Conservation (phyloP, 169 alveolate species). For the Toxoplasma gondii region DNA sequence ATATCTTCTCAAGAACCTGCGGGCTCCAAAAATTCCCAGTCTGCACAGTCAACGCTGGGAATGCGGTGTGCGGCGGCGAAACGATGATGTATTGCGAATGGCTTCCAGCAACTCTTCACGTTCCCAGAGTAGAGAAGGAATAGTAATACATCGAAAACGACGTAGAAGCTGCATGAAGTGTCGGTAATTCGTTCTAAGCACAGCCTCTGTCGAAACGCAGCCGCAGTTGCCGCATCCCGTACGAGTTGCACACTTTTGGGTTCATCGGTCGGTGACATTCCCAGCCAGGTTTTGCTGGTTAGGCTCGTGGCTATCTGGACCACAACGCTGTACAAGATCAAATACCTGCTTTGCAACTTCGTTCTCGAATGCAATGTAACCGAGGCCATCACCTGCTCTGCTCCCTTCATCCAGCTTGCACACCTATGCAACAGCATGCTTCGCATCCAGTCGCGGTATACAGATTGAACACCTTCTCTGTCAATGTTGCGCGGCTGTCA, state of each 20-base stretch:
- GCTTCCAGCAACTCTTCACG: no score
- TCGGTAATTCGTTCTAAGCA: background rate
- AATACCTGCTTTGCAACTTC: conserved; percentile 16
- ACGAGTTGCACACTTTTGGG: no score
- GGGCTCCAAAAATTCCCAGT: background rate
- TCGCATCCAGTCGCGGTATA: background rate
- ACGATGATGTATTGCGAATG: no score
- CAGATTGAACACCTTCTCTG: background rate
- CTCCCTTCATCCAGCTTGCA: background rate
- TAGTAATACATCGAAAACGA: background rate
- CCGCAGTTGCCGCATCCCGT: no score
- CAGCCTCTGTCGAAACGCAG: background rate
- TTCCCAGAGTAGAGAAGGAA: no score
- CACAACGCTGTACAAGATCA: no score
- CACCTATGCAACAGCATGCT: background rate
- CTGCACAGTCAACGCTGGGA: background rate
- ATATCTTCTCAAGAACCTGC: background rate
- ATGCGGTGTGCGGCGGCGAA: no score
- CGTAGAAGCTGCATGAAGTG: background rate
- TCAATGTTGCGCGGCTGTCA: background rate
- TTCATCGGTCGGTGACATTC: no score
- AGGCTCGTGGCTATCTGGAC: no score
- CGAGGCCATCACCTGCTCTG: background rate
- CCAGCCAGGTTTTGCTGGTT: no score
- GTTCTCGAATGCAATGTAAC: conserved; percentile 4